Evolutionary conservation across 176 grass and related monocot genomes (phyloP).

Genomic region (Aegilops speltoides): DNA sequence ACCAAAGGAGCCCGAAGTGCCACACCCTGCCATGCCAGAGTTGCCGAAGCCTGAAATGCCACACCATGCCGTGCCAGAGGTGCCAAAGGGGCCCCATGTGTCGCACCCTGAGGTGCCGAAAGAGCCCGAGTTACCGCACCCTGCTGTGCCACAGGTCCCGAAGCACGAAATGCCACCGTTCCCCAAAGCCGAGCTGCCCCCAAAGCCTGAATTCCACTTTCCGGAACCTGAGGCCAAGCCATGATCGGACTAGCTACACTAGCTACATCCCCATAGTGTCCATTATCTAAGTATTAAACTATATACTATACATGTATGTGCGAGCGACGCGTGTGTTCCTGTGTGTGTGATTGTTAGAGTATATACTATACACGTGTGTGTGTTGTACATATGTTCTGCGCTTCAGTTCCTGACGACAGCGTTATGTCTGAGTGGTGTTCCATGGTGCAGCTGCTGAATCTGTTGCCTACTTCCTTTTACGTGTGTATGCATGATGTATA

Average conservation of each 20-base stretch:
- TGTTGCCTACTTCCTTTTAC: not conserved
- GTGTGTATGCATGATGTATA: not conserved
- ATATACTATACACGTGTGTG: not conserved
- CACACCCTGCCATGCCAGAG: not conserved
- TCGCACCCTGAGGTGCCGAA: not conserved
- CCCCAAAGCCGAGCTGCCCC: slow-evolving; percentile 8
- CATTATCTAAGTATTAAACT: not conserved
- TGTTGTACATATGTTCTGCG: not conserved
- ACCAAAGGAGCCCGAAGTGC: not conserved
- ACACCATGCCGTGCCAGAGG: not conserved
- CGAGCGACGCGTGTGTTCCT: too few species aligned
- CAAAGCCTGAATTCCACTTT: slow-evolving; percentile 8
- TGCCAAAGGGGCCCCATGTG: not conserved
- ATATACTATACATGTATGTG: too few species aligned
- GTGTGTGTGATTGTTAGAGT: too few species aligned
- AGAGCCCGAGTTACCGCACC: not conserved
- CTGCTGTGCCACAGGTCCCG: not conserved
- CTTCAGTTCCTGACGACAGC: not conserved
- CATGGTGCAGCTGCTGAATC: not conserved
- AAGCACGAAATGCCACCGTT: slow-evolving; percentile 1
- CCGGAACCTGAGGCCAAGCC: slow-evolving; percentile 1
- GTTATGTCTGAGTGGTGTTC: not conserved
- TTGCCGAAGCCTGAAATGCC: too few species aligned
- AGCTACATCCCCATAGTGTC: not conserved
- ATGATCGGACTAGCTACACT: not conserved